Evolutionary conservation across 163 green algal species (phyloP).

Genomic region (Scenedesmus sp.): DNA sequence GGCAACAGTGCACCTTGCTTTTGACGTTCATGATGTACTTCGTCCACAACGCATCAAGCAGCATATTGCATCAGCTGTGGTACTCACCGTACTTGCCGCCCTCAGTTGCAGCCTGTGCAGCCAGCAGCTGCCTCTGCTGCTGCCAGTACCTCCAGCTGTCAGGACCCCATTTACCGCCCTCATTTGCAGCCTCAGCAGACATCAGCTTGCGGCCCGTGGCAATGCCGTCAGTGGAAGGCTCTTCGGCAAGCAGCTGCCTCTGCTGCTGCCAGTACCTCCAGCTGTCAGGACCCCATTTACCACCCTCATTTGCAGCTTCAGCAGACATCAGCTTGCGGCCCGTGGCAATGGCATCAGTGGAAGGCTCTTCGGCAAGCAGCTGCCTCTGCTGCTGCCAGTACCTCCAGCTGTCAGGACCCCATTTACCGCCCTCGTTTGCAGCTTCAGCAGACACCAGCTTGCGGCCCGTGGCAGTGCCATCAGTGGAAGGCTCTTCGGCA

Average conservation of each 20-base stretch:
- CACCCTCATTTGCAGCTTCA: conserved; percentile 1
- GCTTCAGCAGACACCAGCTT: conserved; percentile 4
- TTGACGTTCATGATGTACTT: too few species aligned
- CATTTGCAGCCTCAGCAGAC: too few species aligned
- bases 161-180: too few species aligned
- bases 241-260: too few species aligned
- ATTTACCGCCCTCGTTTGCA: neutral
- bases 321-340: neutral
- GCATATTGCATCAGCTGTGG: neutral
- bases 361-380: too few species aligned
- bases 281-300: neutral
- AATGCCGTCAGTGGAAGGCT: too few species aligned
- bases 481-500: neutral
- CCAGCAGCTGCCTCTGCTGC: too few species aligned
- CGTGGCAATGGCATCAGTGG: too few species aligned
- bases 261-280: too few species aligned
- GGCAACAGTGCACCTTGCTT: neutral
- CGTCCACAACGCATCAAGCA: too few species aligned
- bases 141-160: too few species aligned
- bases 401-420: neutral
- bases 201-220: too few species aligned
- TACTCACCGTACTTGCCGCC: conserved; percentile 7
- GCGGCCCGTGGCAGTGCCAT: neutral
- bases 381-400: neutral
- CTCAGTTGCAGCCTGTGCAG: neutral